A percentile compares a stretch with the other conserved stretches of the same genome.
phyloP scores from a whole-genome alignment of 177 flowering plant genomes.

The Vitis hybrid region DNA sequence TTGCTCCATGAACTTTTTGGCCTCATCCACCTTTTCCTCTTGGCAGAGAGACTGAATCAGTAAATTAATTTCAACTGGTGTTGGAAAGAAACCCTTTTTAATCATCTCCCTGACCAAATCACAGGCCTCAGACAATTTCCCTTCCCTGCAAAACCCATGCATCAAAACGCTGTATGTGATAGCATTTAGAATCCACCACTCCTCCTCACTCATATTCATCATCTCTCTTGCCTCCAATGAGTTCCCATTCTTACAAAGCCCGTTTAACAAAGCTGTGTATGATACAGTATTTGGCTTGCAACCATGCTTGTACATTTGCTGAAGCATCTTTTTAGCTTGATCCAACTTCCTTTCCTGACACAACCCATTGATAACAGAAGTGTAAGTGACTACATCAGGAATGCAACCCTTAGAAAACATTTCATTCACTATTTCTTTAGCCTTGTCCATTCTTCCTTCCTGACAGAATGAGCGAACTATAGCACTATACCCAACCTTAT shows the following conservation, averaged over 20 bases:
- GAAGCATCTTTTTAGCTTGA: constrained; percentile 76
- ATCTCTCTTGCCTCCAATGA: constrained; percentile 29
- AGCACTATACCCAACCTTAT: too few species aligned
- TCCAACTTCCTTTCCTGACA: constrained; percentile 66
- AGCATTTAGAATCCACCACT: constrained; percentile 93
- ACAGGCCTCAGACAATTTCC: constrained; percentile 74
- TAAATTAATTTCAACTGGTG: constrained; percentile 75
- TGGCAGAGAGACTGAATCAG: constrained; percentile 68
- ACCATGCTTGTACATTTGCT: constrained; percentile 74
- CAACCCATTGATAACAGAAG: constrained; percentile 72
- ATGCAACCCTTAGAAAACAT: constrained; percentile 68
- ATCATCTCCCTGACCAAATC: constrained; percentile 72
- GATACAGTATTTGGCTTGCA: constrained; percentile 86
- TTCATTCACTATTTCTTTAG: constrained; percentile 70
- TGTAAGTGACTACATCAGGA: constrained; percentile 95
- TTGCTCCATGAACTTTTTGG: constrained; percentile 71
- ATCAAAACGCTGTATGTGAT: constrained; percentile 79
- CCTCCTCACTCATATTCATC: constrained; percentile 28
- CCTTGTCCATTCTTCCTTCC: constrained; percentile 57
- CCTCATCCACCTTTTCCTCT: constrained; percentile 16
- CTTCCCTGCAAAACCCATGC: constrained; percentile 88
- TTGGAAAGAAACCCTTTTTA: constrained; percentile 64
- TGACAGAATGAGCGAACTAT: too few species aligned
- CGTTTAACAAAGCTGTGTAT: constrained; percentile 75
- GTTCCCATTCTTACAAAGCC: constrained; percentile 67